A percentile compares a stretch with the other conserved stretches of the same genome.
Conservation (phyloP, 2,329 filamentous ascomycete genomes). For the Orbilia brochopaga region DNA sequence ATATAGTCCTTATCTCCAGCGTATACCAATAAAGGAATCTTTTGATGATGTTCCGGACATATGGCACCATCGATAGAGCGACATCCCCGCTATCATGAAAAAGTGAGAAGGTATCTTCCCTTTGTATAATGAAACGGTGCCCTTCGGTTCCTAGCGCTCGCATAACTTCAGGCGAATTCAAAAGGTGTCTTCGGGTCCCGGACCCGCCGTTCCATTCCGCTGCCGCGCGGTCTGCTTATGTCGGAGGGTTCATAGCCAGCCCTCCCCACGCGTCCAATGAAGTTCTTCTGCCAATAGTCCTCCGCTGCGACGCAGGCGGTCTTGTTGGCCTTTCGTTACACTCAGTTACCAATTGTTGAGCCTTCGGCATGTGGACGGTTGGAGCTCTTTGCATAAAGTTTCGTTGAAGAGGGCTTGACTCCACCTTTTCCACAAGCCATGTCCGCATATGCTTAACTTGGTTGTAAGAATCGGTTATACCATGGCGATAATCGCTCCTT, state of each 20-base stretch:
- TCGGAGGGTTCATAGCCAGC: no score
- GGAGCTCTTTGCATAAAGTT: conserved; percentile 82
- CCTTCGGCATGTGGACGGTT: conserved; percentile 70
- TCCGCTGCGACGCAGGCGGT: no score
- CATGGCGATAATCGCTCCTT: conserved; percentile 93
- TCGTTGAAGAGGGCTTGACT: conserved; percentile 81
- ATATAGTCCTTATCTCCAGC: conserved; percentile 88
- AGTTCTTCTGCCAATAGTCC: no score
- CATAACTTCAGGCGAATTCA: no score
- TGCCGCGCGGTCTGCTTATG: no score
- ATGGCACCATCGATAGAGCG: conserved; percentile 97
- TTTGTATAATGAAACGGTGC: no score
- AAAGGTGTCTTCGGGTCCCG: no score
- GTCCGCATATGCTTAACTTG: conserved; percentile 94
- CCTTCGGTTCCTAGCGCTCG: no score
- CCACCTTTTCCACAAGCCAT: conserved; percentile 98
- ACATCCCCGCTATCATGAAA: conserved; percentile 95
- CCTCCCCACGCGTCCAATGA: no score
- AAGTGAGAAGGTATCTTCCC: conserved; percentile 89
- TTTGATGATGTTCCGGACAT: conserved; percentile 80
- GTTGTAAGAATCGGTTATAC: conserved; percentile 87
- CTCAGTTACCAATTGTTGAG: conserved; percentile 73
- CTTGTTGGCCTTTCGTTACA: no score
- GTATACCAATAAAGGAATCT: conserved; percentile 95
- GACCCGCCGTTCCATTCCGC: no score